Evolutionary conservation across 148 eudicot genomes (phyloP).

Genomic region (Arbutus unedo): DNA sequence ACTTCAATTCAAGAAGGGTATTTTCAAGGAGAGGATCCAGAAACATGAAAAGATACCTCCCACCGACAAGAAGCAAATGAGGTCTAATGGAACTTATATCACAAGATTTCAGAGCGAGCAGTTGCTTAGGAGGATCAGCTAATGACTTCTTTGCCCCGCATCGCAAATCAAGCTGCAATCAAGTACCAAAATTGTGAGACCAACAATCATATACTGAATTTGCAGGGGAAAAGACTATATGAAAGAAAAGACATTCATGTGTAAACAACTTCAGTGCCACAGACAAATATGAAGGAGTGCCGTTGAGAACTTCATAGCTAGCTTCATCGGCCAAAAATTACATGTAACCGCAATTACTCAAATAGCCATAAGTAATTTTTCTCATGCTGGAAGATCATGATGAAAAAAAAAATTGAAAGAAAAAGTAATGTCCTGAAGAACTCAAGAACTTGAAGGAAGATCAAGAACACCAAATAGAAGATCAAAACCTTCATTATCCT

Average conservation of each 20-base stretch:
- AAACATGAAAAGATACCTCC: conserved; percentile 53
- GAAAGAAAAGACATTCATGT: background rate
- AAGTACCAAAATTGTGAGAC: conserved; percentile 39
- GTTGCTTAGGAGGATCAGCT: conserved; percentile 82
- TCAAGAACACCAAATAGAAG: background rate
- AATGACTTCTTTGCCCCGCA: conserved; percentile 81
- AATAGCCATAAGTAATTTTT: background rate
- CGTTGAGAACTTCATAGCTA: background rate
- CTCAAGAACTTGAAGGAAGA: background rate
- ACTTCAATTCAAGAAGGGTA: background rate
- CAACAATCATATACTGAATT: conserved; percentile 3
- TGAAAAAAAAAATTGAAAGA: background rate
- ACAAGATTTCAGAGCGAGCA: conserved; percentile 75
- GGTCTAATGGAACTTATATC: conserved; percentile 85
- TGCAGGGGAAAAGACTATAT: background rate
- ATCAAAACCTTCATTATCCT: no score
- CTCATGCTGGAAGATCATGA: background rate
- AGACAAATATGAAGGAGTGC: background rate
- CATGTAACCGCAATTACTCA: background rate
- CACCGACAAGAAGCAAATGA: conserved; percentile 94
- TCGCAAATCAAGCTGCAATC: conserved; percentile 88
- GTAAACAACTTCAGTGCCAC: background rate
- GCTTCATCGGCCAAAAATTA: background rate
- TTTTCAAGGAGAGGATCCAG: background rate
- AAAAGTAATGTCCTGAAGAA: background rate